These are phyloP conservation scores for Tolypocladium tropicale DNA, from an alignment of 2,329 filamentous ascomycete genomes.

Conservation along the genomic window DNA sequence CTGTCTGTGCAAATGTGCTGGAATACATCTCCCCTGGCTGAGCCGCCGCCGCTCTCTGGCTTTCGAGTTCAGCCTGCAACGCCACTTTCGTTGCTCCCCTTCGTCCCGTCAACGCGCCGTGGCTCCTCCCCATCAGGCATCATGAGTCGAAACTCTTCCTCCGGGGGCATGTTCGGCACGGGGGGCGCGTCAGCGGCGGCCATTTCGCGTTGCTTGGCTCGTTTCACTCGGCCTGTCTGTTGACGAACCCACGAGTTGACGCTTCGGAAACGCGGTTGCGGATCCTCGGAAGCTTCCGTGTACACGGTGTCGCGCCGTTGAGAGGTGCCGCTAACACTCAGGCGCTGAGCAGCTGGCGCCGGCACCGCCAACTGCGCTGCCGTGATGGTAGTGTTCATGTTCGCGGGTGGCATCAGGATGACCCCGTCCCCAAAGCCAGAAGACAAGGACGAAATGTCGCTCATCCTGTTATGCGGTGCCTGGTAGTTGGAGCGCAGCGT, in stretches of 20 bases:
- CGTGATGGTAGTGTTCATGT: constrained; percentile 6
- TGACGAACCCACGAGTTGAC: constrained; percentile 57
- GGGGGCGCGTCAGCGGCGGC: constrained; percentile 21
- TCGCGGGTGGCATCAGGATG: constrained; percentile 33
- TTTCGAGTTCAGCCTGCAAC: neutral
- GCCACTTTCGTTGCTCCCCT: neutral
- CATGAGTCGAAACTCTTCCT: constrained; percentile 40
- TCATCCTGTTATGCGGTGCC: constrained; percentile 25
- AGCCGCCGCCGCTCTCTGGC: neutral
- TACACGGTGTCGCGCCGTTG: constrained; percentile 37
- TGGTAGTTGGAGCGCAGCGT: constrained; percentile 8
- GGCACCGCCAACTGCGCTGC: constrained; percentile 1
- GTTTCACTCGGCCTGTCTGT: constrained; percentile 44
- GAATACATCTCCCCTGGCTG: neutral
- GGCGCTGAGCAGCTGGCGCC: constrained; percentile 2
- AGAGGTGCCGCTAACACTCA: constrained; percentile 3
- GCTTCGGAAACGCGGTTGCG: constrained; percentile 44
- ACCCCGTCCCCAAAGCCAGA: constrained; percentile 56
- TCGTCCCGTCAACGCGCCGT: constrained; percentile 22
- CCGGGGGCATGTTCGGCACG: constrained; percentile 29
- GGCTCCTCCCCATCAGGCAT: constrained; percentile 39
- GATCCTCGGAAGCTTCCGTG: constrained; percentile 42
- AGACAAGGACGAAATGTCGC: constrained; percentile 49
- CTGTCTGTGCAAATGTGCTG: neutral
- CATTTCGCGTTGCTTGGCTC: constrained; percentile 28